Evolutionary conservation across 2,329 filamentous ascomycete species (phyloP), one percentile per base, ranked within the genome.

Genomic region (Aspergillus fijiensis): DNA sequence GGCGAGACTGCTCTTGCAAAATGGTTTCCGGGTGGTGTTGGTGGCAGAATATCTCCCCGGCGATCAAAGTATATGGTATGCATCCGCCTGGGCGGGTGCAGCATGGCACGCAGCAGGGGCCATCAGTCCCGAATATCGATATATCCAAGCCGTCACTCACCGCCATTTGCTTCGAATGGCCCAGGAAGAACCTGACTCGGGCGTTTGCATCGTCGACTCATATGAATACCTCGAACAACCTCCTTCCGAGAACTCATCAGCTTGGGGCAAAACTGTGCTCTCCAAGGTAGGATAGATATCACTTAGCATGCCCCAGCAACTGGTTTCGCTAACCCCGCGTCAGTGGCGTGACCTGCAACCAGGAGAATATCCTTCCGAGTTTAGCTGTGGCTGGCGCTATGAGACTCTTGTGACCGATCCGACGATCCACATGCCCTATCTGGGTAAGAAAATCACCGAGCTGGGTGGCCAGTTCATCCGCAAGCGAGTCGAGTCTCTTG

Each of bases 81-180:
- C 74, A 19, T 77, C 74, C 5, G 74, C 74, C 14, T 77, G 74
- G 74, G 74, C 74, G 11, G 74, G 74, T 10, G 74, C 74, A 9
- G 74, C 74, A 57, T 77, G 74, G 74, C 74, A 77, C 64, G 70
- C 74, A 3, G 74, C 74, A 1, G 72, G 71, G 19, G 74, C 72
- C 3, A 73, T 77, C 50, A 69, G 64, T 2, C 65, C 71, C 1
- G 72, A 76, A 11, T 66, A 76, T 49, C 69, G 68, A 7, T 76
- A 76, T 59, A 57, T 74, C 5, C 74, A 76, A 57, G 74, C 69
- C 3, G 67, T 75, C 27, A 73, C 70, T 3, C 69, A 76, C 64
- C 72, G 74, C 1, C 64, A 75, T 47, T 42, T 77, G 35, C 64
- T 73, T 29, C 70, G 70, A 56, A 74, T 77, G 70, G 72, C 74